Evolutionary conservation across 2,329 filamentous ascomycete genomes (phyloP).

Genomic region (Rhytidhysteron rufulum): DNA sequence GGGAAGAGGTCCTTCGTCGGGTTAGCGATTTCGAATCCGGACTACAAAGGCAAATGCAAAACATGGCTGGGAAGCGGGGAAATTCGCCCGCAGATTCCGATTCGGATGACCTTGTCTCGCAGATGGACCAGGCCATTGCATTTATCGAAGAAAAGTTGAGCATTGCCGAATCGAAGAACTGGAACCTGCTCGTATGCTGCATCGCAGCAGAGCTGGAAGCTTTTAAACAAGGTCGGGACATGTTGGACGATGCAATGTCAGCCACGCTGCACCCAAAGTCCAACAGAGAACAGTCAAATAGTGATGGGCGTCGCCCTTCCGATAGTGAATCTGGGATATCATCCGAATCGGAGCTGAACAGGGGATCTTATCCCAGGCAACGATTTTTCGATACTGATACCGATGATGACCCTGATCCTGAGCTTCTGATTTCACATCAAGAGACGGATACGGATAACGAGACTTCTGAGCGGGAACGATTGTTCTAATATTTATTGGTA

Average conservation of each 20-base stretch:
- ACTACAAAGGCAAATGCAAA: constrained; percentile 54
- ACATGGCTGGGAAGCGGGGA: constrained; percentile 7
- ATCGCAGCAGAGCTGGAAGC: constrained; percentile 71
- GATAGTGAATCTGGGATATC: not conserved
- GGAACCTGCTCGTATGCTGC: constrained; percentile 72
- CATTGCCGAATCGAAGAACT: constrained; percentile 58
- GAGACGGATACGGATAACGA: constrained; percentile 40
- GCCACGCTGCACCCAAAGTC: not conserved
- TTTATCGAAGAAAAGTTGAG: constrained; percentile 54
- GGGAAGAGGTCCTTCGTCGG: constrained; percentile 58
- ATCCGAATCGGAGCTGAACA: not conserved
- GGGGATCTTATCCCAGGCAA: constrained; percentile 13
- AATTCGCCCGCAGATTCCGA: constrained; percentile 4
- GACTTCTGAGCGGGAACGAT: too few species aligned
- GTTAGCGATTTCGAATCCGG: constrained; percentile 63
- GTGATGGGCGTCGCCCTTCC: not conserved
- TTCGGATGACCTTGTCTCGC: constrained; percentile 40
- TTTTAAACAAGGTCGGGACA: constrained; percentile 56
- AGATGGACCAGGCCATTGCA: constrained; percentile 55
- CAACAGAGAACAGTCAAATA: not conserved
- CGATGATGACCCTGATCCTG: constrained; percentile 45
- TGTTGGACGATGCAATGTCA: constrained; percentile 46
- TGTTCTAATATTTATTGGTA: too few species aligned
- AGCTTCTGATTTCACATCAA: constrained; percentile 47
- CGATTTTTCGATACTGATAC: constrained; percentile 38